Conservation (phyloP, 2,329 filamentous ascomycete genomes). For the Exophiala alcalophila region DNA sequence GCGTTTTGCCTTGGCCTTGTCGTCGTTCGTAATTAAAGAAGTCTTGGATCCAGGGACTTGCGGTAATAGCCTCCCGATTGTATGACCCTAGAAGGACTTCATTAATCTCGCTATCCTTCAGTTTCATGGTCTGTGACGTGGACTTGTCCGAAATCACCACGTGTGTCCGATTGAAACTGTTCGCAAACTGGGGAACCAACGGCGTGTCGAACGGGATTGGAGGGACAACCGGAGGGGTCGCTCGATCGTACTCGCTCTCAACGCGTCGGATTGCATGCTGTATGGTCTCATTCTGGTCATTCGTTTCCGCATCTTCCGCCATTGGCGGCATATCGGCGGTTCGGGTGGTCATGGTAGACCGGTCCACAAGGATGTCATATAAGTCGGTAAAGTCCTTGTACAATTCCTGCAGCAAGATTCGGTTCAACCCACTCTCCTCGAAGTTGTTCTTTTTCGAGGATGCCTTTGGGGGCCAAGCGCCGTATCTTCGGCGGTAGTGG, state of each 20-base stretch:
- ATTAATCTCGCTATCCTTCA: constrained; percentile 75
- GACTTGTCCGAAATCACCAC: constrained; percentile 70
- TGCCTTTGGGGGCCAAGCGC: constrained; percentile 87
- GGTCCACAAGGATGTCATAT: constrained; percentile 85
- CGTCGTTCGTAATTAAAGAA: constrained; percentile 50
- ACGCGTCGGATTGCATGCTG: constrained; percentile 72
- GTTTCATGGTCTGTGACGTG: constrained; percentile 65
- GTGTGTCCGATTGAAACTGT: constrained; percentile 57
- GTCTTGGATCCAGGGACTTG: constrained; percentile 47
- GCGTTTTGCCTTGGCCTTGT: constrained; percentile 42
- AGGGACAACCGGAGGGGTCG: constrained; percentile 82
- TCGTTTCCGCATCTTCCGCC: constrained; percentile 52
- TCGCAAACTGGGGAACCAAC: constrained; percentile 66
- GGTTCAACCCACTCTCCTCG: constrained; percentile 79
- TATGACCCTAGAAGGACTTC: constrained; percentile 76
- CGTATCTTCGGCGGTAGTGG: constrained; percentile 66
- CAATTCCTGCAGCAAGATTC: constrained; percentile 73
- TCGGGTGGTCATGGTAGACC: constrained; percentile 72
- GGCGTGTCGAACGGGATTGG: constrained; percentile 89
- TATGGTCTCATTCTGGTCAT: constrained; percentile 55
- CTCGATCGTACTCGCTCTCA: constrained; percentile 83
- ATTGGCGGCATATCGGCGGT: constrained; percentile 65
- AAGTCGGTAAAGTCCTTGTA: constrained; percentile 83
- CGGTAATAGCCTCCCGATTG: constrained; percentile 66
- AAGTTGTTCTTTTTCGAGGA: constrained; percentile 89